Evolutionary conservation across 2,329 filamentous ascomycete genomes (phyloP).

Genomic region (Aspergillus sp.): DNA sequence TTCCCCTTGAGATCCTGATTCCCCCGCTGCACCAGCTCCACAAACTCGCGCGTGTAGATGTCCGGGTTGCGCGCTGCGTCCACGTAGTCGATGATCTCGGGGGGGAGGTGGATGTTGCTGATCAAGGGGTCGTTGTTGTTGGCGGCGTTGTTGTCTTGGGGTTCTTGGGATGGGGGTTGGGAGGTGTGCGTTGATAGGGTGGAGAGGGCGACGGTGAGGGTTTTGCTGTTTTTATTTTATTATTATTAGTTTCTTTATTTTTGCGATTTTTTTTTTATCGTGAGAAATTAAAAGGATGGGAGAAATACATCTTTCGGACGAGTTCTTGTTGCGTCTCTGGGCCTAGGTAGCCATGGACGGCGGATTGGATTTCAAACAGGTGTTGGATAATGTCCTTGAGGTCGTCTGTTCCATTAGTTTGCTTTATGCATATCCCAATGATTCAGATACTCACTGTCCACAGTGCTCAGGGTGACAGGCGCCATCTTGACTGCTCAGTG

Average conservation of each 20-base stretch:
- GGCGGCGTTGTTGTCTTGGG: slow-evolving; percentile 9
- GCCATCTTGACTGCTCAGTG: slow-evolving; percentile 22
- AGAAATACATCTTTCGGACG: slow-evolving; percentile 51
- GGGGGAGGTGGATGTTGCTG: slow-evolving; percentile 51
- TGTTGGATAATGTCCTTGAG: slow-evolving; percentile 59
- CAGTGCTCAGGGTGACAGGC: slow-evolving; percentile 27
- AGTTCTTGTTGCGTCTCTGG: slow-evolving; percentile 53
- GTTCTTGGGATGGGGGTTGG: slow-evolving; percentile 5
- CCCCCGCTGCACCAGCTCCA: slow-evolving; percentile 58
- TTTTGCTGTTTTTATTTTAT: slow-evolving; percentile 33
- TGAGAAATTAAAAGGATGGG: neutral
- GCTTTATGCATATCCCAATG: neutral
- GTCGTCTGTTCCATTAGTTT: slow-evolving; percentile 36
- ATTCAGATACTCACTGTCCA: slow-evolving; percentile 30
- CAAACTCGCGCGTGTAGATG: slow-evolving; percentile 63
- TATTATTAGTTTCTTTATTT: slow-evolving; percentile 2
- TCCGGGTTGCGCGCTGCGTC: slow-evolving; percentile 61
- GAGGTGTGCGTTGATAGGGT: slow-evolving; percentile 43
- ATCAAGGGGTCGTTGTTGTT: slow-evolving; percentile 39
- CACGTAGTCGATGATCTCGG: slow-evolving; percentile 60
- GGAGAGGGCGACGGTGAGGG: slow-evolving; percentile 50
- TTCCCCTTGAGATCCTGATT: slow-evolving; percentile 61
- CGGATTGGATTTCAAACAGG: slow-evolving; percentile 57
- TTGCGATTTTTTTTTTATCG: slow-evolving; percentile 1
- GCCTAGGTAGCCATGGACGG: slow-evolving; percentile 56